Evolutionary conservation across 176 grass and related monocot genomes (phyloP).

Genomic region (Carex pumila): DNA sequence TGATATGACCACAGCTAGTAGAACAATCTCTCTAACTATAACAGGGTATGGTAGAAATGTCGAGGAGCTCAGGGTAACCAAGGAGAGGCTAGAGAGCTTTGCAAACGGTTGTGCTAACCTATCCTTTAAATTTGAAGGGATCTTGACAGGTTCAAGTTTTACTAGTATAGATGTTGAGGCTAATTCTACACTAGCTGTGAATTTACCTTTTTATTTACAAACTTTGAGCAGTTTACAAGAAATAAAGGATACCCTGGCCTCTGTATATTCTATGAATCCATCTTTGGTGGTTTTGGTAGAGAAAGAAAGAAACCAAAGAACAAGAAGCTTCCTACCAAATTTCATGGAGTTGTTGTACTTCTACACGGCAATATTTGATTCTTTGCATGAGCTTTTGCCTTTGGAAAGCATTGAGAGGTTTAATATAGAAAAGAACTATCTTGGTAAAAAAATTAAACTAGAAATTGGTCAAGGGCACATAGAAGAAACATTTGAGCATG

Average conservation of each 20-base stretch:
- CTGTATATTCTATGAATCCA: conserved; percentile 40
- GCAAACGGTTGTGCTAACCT: conserved; percentile 43
- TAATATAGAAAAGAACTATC: conserved; percentile 65
- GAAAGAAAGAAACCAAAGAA: conserved; percentile 16
- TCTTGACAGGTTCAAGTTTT: conserved; percentile 14
- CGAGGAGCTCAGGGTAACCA: conserved; percentile 53
- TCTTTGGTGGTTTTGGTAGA: conserved; percentile 55
- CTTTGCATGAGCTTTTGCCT: conserved; percentile 65
- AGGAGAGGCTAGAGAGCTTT: conserved; percentile 43
- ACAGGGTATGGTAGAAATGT: conserved; percentile 44
- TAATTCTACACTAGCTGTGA: conserved; percentile 51
- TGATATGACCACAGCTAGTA: conserved; percentile 21
- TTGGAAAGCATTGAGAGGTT: conserved; percentile 55
- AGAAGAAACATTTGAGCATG: not conserved
- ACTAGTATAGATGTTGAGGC: conserved; percentile 20
- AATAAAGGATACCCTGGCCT: conserved; percentile 24
- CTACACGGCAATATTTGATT: conserved; percentile 66
- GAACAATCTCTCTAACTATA: conserved; percentile 41
- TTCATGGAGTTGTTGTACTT: conserved; percentile 51
- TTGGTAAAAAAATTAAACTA: conserved; percentile 52
- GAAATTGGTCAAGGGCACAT: conserved; percentile 19
- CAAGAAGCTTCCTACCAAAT: conserved; percentile 26
- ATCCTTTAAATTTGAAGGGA: conserved; percentile 55
- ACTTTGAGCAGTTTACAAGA: conserved; percentile 25
- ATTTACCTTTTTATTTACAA: conserved; percentile 49